phyloP scores from a whole-genome alignment of 2,329 filamentous ascomycete species.

The Mariannaea sp. region DNA sequence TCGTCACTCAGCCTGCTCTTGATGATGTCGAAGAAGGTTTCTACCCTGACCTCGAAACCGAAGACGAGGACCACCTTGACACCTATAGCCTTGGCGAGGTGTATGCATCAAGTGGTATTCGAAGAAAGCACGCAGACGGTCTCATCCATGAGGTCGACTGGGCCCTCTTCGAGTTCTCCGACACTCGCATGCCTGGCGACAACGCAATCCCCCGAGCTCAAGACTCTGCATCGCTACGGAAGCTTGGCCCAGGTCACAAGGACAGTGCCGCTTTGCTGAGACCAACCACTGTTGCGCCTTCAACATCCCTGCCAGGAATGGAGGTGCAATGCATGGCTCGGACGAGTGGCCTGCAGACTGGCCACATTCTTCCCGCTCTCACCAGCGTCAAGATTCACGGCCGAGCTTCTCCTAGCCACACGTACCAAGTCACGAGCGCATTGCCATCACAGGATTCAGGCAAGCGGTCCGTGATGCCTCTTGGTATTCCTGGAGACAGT shows the following conservation, averaged over 20 bases:
- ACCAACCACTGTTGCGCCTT: conserved; percentile 63
- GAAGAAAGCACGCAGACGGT: conserved; percentile 72
- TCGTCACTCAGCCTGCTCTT: conserved; percentile 88
- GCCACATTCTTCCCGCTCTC: conserved; percentile 77
- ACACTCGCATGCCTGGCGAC: conserved; percentile 69
- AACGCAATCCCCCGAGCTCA: conserved; percentile 66
- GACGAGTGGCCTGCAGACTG: conserved; percentile 81
- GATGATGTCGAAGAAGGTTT: conserved; percentile 86
- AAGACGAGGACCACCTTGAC: conserved; percentile 81
- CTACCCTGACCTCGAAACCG: conserved; percentile 71
- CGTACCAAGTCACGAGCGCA: conserved; percentile 61
- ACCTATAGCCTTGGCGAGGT: conserved; percentile 82
- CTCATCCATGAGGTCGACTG: conserved; percentile 93
- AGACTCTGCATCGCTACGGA: conserved; percentile 17
- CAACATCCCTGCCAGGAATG: conserved; percentile 69
- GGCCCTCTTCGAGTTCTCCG: conserved; percentile 83
- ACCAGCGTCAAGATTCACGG: conserved; percentile 87
- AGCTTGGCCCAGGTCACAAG: conserved; percentile 11
- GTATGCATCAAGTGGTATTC: conserved; percentile 88
- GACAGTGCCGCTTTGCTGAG: conserved; percentile 47
- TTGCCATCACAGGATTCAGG: conserved; percentile 28
- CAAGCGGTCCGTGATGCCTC: conserved; percentile 40
- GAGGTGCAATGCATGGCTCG: conserved; percentile 87
- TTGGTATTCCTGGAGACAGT: conserved; percentile 83
- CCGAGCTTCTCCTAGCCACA: conserved; percentile 77